Conservation (phyloP, 139 green algal genomes). For the Pleodorina starrii region DNA sequence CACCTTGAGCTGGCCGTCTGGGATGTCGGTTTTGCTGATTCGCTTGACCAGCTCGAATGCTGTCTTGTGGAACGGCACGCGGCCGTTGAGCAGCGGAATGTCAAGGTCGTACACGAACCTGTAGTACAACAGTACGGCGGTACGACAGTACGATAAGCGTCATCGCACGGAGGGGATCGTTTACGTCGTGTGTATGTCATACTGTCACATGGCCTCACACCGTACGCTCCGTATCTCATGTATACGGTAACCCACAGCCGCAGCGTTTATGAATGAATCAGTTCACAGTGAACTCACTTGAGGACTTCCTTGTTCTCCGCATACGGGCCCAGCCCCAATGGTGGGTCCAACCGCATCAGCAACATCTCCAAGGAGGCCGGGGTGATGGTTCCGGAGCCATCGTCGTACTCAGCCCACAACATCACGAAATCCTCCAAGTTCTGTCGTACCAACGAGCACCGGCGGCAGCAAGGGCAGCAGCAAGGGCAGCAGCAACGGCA, state of each 20-base stretch:
- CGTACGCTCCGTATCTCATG: no score
- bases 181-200: no score
- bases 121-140: neutral
- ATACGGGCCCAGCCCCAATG: conserved; percentile 72
- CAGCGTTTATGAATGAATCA: no score
- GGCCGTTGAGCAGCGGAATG: conserved; percentile 75
- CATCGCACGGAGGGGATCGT: no score
- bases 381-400: conserved; percentile 76
- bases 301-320: conserved; percentile 76
- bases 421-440: conserved; percentile 76
- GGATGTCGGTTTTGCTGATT: conserved; percentile 72
- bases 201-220: no score
- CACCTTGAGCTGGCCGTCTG: conserved; percentile 62
- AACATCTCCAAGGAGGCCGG: conserved; percentile 72
- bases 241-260: no score
- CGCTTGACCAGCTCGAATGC: conserved; percentile 79
- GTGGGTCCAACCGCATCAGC: conserved; percentile 72
- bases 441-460: no score
- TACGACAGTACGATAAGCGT: neutral
- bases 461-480: conserved; percentile 36
- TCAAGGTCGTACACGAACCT: conserved; percentile 81
- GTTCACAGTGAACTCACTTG: conserved; percentile 42
- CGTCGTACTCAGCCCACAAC: conserved; percentile 83
- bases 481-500: neutral
- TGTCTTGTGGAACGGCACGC: conserved; percentile 77